These are phyloP conservation scores for Chaetomium fimeti DNA, from an alignment of 495 filamentous ascomycete species.

Conservation along the genomic window DNA sequence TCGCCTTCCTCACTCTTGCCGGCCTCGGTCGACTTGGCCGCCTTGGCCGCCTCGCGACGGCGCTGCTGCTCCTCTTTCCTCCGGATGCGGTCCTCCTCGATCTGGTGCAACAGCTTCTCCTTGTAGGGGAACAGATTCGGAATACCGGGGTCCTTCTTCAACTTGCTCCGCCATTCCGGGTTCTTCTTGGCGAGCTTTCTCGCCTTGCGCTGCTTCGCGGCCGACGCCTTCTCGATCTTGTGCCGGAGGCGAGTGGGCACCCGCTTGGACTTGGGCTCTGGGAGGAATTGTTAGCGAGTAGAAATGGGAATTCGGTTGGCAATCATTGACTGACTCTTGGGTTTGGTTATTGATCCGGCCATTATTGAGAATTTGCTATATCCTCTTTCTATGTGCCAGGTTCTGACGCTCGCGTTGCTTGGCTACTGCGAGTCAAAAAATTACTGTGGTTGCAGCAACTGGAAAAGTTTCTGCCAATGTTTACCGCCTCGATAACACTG, in stretches of 20 bases:
- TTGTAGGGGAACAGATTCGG: conserved; percentile 98
- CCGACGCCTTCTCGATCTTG: conserved; percentile 93
- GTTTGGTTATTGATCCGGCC: conserved; percentile 53
- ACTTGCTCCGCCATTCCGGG: conserved; percentile 86
- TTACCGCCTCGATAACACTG: conserved; percentile 42
- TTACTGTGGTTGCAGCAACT: conserved; percentile 29
- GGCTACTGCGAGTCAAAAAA: conserved; percentile 28
- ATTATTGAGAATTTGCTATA: conserved; percentile 32
- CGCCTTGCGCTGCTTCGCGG: conserved; percentile 84
- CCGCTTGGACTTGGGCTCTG: conserved; percentile 94
- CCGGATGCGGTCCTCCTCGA: conserved; percentile 77
- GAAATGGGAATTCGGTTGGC: neutral
- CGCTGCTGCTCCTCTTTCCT: conserved; percentile 77
- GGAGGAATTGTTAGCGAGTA: conserved; percentile 6
- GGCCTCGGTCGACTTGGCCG: conserved; percentile 50
- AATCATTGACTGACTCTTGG: conserved; percentile 45
- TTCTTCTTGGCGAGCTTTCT: conserved; percentile 91
- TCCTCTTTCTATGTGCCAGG: neutral
- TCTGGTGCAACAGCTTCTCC: conserved; percentile 87
- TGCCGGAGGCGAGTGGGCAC: conserved; percentile 81
- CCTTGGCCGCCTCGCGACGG: conserved; percentile 68
- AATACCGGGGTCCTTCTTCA: conserved; percentile 97
- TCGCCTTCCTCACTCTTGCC: conserved; percentile 41
- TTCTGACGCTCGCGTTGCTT: neutral
- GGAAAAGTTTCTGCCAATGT: conserved; percentile 35